phyloP scores from a whole-genome alignment of 306 rosid species.

The Quercus ilex region DNA sequence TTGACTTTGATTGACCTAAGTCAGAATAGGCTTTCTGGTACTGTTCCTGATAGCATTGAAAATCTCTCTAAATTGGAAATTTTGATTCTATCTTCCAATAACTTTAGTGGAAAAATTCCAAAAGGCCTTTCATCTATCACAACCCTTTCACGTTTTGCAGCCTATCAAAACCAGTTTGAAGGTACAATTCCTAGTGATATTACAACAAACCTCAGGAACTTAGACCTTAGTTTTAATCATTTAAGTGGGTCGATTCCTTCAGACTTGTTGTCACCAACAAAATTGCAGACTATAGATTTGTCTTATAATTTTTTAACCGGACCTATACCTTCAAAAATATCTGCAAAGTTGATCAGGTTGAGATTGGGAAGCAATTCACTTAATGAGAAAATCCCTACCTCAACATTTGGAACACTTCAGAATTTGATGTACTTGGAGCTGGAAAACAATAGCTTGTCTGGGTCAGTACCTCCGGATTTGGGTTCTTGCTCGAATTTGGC shows the following conservation, averaged over 20 bases:
- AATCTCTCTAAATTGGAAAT: slow-evolving; percentile 49
- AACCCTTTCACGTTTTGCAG: slow-evolving; percentile 62
- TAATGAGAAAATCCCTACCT: slow-evolving; percentile 37
- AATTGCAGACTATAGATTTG: slow-evolving; percentile 55
- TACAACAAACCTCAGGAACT: slow-evolving; percentile 36
- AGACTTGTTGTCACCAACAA: slow-evolving; percentile 40
- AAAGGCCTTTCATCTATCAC: slow-evolving; percentile 25
- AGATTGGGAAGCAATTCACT: slow-evolving; percentile 63
- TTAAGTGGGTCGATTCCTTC: slow-evolving; percentile 48
- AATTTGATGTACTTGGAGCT: slow-evolving; percentile 60
- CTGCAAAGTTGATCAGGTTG: slow-evolving; percentile 51
- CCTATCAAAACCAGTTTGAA: slow-evolving; percentile 39
- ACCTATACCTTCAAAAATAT: slow-evolving; percentile 37
- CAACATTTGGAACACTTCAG: not conserved
- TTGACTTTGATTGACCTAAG: slow-evolving; percentile 53
- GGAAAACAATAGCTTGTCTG: slow-evolving; percentile 45
- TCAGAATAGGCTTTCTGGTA: slow-evolving; percentile 23
- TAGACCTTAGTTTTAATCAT: slow-evolving; percentile 62
- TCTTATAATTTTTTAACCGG: slow-evolving; percentile 47
- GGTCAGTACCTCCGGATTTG: slow-evolving; percentile 46
- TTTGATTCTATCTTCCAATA: slow-evolving; percentile 62
- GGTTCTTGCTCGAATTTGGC: slow-evolving; percentile 45
- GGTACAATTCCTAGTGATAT: slow-evolving; percentile 54
- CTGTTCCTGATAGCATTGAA: slow-evolving; percentile 43
- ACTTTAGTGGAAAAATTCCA: slow-evolving; percentile 47